A percentile compares a stretch with the other conserved stretches of the same genome.
Evolutionary conservation across 2,329 filamentous ascomycete species (phyloP).

Genomic region (Aspergillus unguis): DNA sequence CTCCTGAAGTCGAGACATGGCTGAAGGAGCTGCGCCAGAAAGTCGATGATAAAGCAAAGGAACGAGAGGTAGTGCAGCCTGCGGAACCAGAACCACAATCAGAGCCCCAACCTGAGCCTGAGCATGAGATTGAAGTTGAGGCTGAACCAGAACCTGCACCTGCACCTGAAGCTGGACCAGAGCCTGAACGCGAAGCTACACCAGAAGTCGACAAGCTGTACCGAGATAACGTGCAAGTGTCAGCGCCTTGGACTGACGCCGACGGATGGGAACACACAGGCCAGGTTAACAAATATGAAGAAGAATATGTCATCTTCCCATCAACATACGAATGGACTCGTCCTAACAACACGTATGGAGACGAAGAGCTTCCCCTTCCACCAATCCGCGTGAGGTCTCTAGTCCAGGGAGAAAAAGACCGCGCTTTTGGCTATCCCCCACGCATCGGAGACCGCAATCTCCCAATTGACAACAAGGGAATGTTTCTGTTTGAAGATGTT

Average conservation of each 20-base stretch:
- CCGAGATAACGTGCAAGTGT: slow-evolving; percentile 17
- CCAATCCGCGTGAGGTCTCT: slow-evolving; percentile 26
- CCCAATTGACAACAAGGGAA: slow-evolving; percentile 17
- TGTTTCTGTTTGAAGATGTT: slow-evolving; percentile 26
- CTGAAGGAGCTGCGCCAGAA: slow-evolving; percentile 15
- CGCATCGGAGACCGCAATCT: slow-evolving; percentile 30
- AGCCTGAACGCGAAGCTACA: slow-evolving; percentile 13
- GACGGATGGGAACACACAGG: slow-evolving; percentile 33
- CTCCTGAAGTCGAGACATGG: slow-evolving; percentile 14
- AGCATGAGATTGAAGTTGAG: neutral
- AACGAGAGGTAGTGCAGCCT: neutral
- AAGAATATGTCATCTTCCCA: slow-evolving; percentile 27
- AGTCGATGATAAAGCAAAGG: slow-evolving; percentile 5
- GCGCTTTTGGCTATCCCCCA: slow-evolving; percentile 32
- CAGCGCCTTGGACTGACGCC: slow-evolving; percentile 26
- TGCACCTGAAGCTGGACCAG: neutral
- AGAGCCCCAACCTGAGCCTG: neutral
- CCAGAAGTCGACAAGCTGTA: slow-evolving; percentile 13
- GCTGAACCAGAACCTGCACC: neutral
- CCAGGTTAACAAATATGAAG: slow-evolving; percentile 26
- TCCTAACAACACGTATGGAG: slow-evolving; percentile 27
- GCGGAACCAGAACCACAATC: neutral
- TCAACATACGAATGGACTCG: slow-evolving; percentile 24
- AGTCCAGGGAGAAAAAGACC: slow-evolving; percentile 28
- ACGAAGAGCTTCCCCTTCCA: slow-evolving; percentile 24